Evolutionary conservation across 139 green algal species (phyloP).

Genomic region (Chlorella sp.): DNA sequence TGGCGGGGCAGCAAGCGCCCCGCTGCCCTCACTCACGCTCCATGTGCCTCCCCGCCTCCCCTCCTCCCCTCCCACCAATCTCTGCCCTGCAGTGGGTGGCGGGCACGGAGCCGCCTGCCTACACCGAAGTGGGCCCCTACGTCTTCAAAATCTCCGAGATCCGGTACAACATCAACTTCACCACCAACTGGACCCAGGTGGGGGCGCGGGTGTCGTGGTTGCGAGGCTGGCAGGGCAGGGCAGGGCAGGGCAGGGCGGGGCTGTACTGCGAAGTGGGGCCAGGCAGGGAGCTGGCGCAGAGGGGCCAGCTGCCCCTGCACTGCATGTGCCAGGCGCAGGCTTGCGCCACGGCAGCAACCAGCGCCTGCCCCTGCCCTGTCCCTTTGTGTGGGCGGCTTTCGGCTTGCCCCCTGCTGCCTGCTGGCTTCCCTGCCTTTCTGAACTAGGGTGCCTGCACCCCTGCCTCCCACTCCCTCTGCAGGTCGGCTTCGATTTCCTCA

Average conservation of each 20-base stretch:
- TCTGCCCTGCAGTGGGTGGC: conserved; percentile 38
- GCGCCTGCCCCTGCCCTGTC: too few species aligned
- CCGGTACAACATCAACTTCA: conserved; percentile 46
- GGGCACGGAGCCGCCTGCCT: conserved; percentile 34
- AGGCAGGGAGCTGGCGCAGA: too few species aligned
- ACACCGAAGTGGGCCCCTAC: conserved; percentile 53
- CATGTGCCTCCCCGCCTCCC: not conserved
- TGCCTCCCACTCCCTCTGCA: not conserved
- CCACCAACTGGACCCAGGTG: conserved; percentile 38
- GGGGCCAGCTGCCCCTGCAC: too few species aligned
- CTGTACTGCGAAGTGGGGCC: too few species aligned
- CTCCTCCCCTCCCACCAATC: not conserved
- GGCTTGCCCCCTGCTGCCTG: not conserved
- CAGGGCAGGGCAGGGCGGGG: too few species aligned
- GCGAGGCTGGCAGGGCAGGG: not conserved
- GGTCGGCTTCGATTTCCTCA: conserved; percentile 35
- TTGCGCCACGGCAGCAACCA: not conserved
- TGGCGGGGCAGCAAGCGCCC: too few species aligned
- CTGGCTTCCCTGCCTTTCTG: not conserved
- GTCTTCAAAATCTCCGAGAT: conserved; percentile 39
- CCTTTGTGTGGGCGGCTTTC: too few species aligned
- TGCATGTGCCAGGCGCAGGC: too few species aligned
- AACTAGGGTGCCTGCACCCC: not conserved
- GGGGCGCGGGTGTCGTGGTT: not conserved
- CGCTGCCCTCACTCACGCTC: not conserved